These are phyloP conservation scores for Cunninghamia lanceolata DNA, from an alignment of 75 land plant genomes.

Conservation along the genomic window DNA sequence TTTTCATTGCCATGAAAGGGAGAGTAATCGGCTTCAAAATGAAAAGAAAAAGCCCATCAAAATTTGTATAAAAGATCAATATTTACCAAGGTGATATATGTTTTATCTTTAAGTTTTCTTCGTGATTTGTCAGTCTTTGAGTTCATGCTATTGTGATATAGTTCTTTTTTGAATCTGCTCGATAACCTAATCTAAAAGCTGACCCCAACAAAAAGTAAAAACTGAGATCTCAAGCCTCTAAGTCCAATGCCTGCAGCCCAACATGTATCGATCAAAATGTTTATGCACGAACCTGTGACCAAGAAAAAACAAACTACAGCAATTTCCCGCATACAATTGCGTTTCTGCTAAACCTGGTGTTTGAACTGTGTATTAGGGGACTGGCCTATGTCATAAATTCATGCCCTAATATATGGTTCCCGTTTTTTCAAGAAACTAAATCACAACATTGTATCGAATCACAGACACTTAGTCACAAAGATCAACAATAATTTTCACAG, in stretches of 20 bases:
- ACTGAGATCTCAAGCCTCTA: neutral
- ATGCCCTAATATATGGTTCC: neutral
- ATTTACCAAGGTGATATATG: neutral
- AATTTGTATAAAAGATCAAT: constrained; percentile 3
- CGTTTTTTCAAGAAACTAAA: neutral
- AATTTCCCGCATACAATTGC: neutral
- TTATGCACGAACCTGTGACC: neutral
- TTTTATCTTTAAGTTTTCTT: no score
- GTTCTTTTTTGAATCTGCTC: no score
- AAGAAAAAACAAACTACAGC: no score
- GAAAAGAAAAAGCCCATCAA: neutral
- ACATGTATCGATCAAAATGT: neutral
- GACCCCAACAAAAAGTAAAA: neutral
- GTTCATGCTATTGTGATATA: no score
- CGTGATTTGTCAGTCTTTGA: no score
- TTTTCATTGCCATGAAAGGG: constrained; percentile 95
- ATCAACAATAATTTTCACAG: neutral
- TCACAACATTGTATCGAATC: neutral
- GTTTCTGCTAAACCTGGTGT: neutral
- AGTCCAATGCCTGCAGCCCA: no score
- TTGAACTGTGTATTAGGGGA: neutral
- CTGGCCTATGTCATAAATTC: neutral
- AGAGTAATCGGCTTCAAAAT: constrained; percentile 71
- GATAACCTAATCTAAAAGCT: no score
- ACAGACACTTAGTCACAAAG: neutral